Evolutionary conservation across 768 basidiomycete genomes (phyloP), one percentile per base, ranked within the genome.

Genomic region (Leccinellum rugosiceps): DNA sequence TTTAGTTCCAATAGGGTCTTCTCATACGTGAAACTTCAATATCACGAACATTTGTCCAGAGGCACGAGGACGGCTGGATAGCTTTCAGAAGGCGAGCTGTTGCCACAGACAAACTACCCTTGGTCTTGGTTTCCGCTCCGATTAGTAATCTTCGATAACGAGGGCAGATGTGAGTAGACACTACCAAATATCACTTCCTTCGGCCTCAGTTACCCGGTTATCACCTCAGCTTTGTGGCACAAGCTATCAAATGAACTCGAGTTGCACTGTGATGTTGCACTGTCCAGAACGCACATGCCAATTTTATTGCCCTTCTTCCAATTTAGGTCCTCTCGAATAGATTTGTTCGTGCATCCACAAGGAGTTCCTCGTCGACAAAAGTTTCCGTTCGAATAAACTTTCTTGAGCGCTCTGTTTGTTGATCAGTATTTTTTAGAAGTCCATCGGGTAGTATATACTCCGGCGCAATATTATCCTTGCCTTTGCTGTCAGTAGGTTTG

Each of bases 381-480:
- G 97, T n/a, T 99, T 3, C 97, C 97, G 52, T 92, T 92, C 0
- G 97, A 98, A 69, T 94, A 91, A 45, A 99, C 93, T 77, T 95
- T 96, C 72, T 91, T 90, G 50, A 99, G 79, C 65, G 95, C 96
- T 48, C 89, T 89, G 67, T 59, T 26, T 63, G 56, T 21, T 10
- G 38, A 25, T 63, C 52, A 57, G 44, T 32, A 47, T 19, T 80
- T 60, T 88, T n/a, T n/a, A n/a, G n/a, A n/a, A n/a, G n/a, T n/a
- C n/a, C n/a, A n/a, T n/a, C n/a, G n/a, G n/a, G n/a, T n/a, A n/a
- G n/a, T n/a, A n/a, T n/a, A n/a, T n/a, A n/a, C n/a, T n/a, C n/a
- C n/a, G n/a, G 78, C 41, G 98, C 96, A 50, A 98, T 97, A 76
- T 96, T 91, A 6, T 91, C 90, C 61, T 83, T 85, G 41, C 76